Conservation (phyloP, 2,329 filamentous ascomycete species). For the Sporothrix phasma region DNA sequence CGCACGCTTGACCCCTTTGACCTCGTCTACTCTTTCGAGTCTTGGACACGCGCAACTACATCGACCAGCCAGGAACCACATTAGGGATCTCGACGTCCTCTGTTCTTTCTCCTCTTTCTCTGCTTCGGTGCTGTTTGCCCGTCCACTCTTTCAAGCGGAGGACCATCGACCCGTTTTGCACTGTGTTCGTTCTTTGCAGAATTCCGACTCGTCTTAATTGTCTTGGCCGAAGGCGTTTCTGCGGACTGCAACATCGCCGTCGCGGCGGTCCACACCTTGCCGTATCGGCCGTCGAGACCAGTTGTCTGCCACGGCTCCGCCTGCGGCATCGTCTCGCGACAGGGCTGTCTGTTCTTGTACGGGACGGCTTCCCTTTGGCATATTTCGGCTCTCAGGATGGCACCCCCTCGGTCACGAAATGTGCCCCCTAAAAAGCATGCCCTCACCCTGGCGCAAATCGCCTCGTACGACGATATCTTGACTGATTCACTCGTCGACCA, state of each 20-base stretch:
- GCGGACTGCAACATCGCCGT: neutral
- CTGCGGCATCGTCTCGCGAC: neutral
- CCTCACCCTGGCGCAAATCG: slow-evolving; percentile 77
- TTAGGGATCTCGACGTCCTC: neutral
- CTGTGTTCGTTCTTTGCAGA: too few relatives aligned
- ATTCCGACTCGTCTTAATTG: too few relatives aligned
- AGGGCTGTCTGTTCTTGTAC: neutral
- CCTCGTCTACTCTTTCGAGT: neutral
- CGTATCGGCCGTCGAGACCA: neutral
- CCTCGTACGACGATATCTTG: slow-evolving; percentile 88
- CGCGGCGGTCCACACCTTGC: neutral
- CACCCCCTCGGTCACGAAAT: slow-evolving; percentile 10
- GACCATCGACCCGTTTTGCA: too few relatives aligned
- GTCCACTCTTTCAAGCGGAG: slow-evolving; percentile 10
- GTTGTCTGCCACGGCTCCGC: neutral
- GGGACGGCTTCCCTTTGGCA: neutral
- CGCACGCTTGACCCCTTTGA: neutral
- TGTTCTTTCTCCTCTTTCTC: neutral
- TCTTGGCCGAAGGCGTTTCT: neutral
- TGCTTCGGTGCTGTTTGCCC: neutral
- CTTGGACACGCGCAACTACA: neutral
- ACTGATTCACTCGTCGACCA: slow-evolving; percentile 94
- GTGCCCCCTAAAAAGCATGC: slow-evolving; percentile 50
- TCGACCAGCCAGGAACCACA: too few relatives aligned
- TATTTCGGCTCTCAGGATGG: slow-evolving; percentile 8